phyloP scores from a whole-genome alignment of 1,139 yeast genomes.

The Pichia sp. region DNA sequence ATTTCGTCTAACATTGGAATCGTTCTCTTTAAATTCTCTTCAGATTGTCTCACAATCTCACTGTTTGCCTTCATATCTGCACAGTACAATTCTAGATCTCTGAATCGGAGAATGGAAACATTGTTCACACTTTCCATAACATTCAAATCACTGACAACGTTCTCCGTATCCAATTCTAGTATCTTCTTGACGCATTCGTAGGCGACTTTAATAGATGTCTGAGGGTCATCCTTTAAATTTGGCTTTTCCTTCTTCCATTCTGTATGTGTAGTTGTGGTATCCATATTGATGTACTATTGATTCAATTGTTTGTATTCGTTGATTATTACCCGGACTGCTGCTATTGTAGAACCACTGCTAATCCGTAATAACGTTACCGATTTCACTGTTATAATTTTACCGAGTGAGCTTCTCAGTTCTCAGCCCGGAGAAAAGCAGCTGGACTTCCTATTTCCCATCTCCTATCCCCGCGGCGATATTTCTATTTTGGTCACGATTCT shows the following conservation, averaged over 20 bases:
- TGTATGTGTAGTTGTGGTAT: neutral
- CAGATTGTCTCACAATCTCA: neutral
- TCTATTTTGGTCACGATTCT: too few species aligned
- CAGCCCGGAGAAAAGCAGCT: too few species aligned
- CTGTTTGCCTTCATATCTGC: conserved; percentile 37
- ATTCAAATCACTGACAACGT: conserved; percentile 50
- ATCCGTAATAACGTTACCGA: too few species aligned
- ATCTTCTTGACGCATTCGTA: conserved; percentile 34
- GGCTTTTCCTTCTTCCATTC: conserved; percentile 3
- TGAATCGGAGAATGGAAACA: conserved; percentile 54
- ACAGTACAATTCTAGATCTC: conserved; percentile 51
- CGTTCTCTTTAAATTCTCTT: neutral
- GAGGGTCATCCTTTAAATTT: conserved; percentile 20
- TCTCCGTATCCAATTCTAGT: conserved; percentile 55
- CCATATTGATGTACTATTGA: neutral
- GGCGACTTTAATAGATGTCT: conserved; percentile 29
- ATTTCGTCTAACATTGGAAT: conserved; percentile 38
- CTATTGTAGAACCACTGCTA: too few species aligned
- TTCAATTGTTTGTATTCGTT: too few species aligned
- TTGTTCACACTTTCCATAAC: conserved; percentile 56
- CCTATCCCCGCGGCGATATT: too few species aligned
- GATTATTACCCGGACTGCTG: too few species aligned
- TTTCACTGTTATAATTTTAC: too few species aligned
- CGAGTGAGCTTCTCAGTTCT: too few species aligned
- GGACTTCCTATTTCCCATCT: too few species aligned